Evolutionary conservation across 2,329 filamentous ascomycete species (phyloP).

Genomic region (Beauveria brongniartii): DNA sequence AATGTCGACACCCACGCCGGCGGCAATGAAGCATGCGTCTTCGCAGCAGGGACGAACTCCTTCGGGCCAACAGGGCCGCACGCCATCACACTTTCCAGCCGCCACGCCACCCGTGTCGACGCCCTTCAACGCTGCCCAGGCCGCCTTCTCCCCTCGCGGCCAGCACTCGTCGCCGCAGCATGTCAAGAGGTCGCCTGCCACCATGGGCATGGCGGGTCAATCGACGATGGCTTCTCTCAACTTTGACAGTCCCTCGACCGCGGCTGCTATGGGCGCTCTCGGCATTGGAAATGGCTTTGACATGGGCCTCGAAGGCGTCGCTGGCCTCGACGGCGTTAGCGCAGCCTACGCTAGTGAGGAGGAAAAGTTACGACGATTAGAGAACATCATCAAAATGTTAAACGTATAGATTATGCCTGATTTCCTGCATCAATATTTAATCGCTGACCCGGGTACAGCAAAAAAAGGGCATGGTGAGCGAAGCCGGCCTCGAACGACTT

Average conservation of each 20-base stretch:
- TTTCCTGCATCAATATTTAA: not conserved
- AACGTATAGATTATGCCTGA: slow-evolving; percentile 29
- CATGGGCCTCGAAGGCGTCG: slow-evolving; percentile 42
- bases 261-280: slow-evolving; percentile 51
- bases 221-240: slow-evolving; percentile 39
- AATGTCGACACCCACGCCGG: slow-evolving; percentile 46
- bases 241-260: slow-evolving; percentile 58
- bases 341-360: slow-evolving; percentile 39
- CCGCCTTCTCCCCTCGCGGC: slow-evolving; percentile 52
- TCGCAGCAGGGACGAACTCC: slow-evolving; percentile 37
- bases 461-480: slow-evolving; percentile 58
- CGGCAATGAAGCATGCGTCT: slow-evolving; percentile 38
- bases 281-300: slow-evolving; percentile 44
- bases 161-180: slow-evolving; percentile 56
- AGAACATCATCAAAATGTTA: slow-evolving; percentile 41
- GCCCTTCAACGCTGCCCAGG: slow-evolving; percentile 49
- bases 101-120: slow-evolving; percentile 60
- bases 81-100: slow-evolving; percentile 42
- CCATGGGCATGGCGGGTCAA: slow-evolving; percentile 40
- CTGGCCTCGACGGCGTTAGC: slow-evolving; percentile 34
- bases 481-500: slow-evolving; percentile 65
- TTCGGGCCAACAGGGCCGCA: slow-evolving; percentile 41
- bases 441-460: slow-evolving; percentile 21
- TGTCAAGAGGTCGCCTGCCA: slow-evolving; percentile 55
- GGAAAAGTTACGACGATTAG: slow-evolving; percentile 46